These are phyloP conservation scores for Cytospora paraplurivora DNA, from an alignment of 2,329 filamentous ascomycete genomes.

Conservation along the genomic window DNA sequence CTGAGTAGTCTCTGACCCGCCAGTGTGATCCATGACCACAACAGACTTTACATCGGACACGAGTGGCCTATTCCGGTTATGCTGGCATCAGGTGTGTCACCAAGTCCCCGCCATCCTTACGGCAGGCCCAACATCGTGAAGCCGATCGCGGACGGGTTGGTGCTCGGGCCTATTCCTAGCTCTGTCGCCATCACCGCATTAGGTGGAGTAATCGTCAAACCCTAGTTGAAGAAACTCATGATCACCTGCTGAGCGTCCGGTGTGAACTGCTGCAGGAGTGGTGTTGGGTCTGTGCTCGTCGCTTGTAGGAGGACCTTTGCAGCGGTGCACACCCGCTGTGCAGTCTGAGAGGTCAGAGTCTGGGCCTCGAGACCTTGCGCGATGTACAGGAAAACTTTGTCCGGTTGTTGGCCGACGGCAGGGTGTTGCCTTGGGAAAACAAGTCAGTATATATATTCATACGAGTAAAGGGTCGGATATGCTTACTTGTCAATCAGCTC, in stretches of 20 bases:
- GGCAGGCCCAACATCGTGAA: slow-evolving; percentile 17
- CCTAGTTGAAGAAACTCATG: slow-evolving; percentile 73
- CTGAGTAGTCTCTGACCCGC: background rate
- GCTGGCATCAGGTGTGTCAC: background rate
- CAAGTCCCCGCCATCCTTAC: background rate
- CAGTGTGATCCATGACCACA: background rate
- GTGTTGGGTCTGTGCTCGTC: slow-evolving; percentile 73
- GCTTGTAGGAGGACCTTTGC: slow-evolving; percentile 77
- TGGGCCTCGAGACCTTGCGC: slow-evolving; percentile 89
- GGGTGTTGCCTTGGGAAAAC: slow-evolving; percentile 73
- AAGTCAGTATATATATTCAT: slow-evolving; percentile 13
- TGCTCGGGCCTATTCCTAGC: slow-evolving; percentile 8
- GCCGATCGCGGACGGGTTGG: slow-evolving; percentile 12
- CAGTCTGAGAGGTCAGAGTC: slow-evolving; percentile 83
- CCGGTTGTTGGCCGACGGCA: slow-evolving; percentile 73
- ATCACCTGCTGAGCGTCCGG: slow-evolving; percentile 81
- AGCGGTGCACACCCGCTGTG: slow-evolving; percentile 72
- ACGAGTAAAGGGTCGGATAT: background rate
- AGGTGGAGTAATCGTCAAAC: slow-evolving; percentile 8
- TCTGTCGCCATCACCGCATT: slow-evolving; percentile 12
- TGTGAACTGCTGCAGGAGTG: slow-evolving; percentile 73
- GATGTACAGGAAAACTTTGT: slow-evolving; percentile 81
- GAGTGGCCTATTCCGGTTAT: background rate
- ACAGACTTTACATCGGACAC: background rate
- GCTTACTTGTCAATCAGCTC: slow-evolving; percentile 94